Base-by-base conservation (phyloP, 2,329 filamentous ascomycete species). In the Pseudocercospora macadamiae region DNA sequence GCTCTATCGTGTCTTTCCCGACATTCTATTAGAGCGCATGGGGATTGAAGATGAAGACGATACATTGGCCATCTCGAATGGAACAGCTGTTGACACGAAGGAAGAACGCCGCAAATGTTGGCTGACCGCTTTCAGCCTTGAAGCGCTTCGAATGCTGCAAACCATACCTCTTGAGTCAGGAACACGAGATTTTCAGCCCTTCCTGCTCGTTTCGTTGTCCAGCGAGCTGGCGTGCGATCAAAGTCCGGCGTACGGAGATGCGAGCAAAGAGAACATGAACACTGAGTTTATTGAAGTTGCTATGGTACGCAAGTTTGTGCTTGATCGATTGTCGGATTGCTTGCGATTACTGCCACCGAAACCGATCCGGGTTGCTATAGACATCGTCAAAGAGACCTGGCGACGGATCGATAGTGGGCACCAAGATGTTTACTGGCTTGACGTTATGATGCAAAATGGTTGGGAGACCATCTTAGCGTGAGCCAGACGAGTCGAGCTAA, bases 371-470 rank as follows among this genome's bases (percentile, higher is more conserved):
- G 76, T 79, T 9, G 80, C 81, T 65, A 71, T 83, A 9, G 72
- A 77, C 45, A 71, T 84, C 10, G 77, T 84, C 18, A 75, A 76
- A 57, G 81, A 83, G 68, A 81, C 82, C 0, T 84, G 82, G 82
- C 70, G 71, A 47, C 71, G 78, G 53, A 77, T 82, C 65, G 82
- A 85, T 63, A 73, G 74, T 6, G 80, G 80, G 36, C 59, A 64
- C 1, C 73, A 76, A 12, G 75, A 79, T 42, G 74, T 77, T 2
- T 84, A 83, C 66, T 85, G 82, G 82, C 77, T 84, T 62, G 82
- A 85, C 68, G 77, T 85, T 4, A 83, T 84, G 80, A 80, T 82
- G 62, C 79, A 83, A 68, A 83, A 81, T 58, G 80, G 81, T 7
- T 84, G 81, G 80, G 79, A 84, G 67, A 84, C 82, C 7, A 78